Evolutionary conservation across 2,329 filamentous ascomycete species (phyloP), one percentile per base, ranked within the genome.

Genomic region (Claviceps maximensis): DNA sequence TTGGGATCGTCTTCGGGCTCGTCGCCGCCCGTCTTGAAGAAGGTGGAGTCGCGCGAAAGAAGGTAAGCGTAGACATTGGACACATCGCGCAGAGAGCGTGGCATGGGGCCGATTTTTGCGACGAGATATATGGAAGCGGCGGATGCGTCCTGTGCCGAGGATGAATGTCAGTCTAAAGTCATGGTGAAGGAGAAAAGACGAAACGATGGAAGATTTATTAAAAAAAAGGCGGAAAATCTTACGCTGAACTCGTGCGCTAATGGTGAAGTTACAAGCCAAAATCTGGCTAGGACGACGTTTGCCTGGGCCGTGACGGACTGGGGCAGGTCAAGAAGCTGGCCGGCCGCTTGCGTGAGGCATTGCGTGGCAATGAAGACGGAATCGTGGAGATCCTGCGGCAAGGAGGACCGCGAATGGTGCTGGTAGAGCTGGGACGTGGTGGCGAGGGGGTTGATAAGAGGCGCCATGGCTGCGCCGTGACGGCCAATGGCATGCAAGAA

Each of bases 51-150:
- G 1, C 78, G 67, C 0, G 85, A 87, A 41, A 83, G 71, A 5
- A 97, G 82, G 67, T 91, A 95, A 41, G 82, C 78, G 69, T 94
- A 95, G 55, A 91, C 84, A 64, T 90, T 93, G 55, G 89, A 77
- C 41, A 96, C 73, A 58, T 89, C 89, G 58, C 89, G 83, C 0
- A 88, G 81, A 13, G 86, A 85, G 54, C 85, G 82, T 1, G 89
- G 85, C 49, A 80, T 76, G 3, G 87, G 80, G 25, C 89, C 89
- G 54, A 93, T 77, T 70, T 97, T 97, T 31, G 89, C 80, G 25
- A 83, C 79, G 50, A 95, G 76, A 71, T 89, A 97, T 50, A 97
- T 69, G 1, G 82, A 76, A 17, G 88, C 88, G 36, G 90, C 87
- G 33, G 89, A 95, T 51, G 86, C 78, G 65, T 93, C 84, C 86